phyloP scores from a whole-genome alignment of 192 early-diverging fungal species.

The Podila verticillata region DNA sequence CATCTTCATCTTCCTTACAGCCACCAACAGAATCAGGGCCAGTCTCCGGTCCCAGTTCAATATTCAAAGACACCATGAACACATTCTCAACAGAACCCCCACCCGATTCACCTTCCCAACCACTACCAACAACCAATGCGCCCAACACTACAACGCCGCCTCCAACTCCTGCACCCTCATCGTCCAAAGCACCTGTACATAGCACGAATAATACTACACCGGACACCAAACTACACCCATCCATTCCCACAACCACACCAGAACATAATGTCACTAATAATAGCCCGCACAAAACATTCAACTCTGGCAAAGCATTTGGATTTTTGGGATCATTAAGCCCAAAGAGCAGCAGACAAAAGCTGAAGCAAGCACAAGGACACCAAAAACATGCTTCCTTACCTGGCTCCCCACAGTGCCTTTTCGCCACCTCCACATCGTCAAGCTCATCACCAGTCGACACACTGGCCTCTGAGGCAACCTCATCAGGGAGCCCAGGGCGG shows the following conservation, averaged over 20 bases:
- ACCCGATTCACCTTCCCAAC: no score
- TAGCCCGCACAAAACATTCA: neutral
- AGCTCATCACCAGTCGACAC: neutral
- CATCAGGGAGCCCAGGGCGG: neutral
- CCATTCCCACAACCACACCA: neutral
- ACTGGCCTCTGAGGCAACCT: neutral
- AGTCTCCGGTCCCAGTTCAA: slow-evolving; percentile 1
- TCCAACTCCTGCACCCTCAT: neutral
- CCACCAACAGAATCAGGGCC: neutral
- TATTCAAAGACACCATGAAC: slow-evolving; percentile 36
- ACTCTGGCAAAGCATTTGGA: slow-evolving; percentile 10
- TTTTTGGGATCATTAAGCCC: slow-evolving; percentile 35
- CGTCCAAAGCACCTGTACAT: neutral
- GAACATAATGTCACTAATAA: neutral
- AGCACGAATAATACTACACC: neutral
- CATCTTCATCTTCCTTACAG: no score
- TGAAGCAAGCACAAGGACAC: neutral
- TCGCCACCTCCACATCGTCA: neutral
- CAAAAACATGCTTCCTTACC: neutral
- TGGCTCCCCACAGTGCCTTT: neutral
- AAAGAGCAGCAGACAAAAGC: slow-evolving; percentile 28
- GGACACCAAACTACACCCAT: neutral
- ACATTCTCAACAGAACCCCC: slow-evolving; percentile 12
- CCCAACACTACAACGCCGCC: neutral
- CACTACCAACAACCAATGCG: no score